These are phyloP conservation scores for Tillandsia leiboldiana DNA, from an alignment of 176 grass and related monocot genomes.

Conservation along the genomic window DNA sequence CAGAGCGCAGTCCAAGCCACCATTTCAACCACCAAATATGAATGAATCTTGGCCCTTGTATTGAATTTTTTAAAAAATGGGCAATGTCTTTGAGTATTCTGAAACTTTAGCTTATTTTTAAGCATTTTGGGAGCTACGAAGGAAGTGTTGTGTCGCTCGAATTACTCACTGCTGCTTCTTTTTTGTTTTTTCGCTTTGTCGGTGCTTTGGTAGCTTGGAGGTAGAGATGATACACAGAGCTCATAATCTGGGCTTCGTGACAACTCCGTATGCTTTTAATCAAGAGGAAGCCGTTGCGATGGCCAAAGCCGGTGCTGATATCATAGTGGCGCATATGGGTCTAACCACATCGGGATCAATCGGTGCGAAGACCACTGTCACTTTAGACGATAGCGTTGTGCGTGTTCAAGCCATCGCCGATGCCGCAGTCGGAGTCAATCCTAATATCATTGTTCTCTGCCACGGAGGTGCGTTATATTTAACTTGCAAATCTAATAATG, in stretches of 20 bases:
- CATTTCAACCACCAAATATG: too few species aligned
- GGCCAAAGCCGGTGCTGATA: conserved; percentile 74
- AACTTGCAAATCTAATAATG: too few species aligned
- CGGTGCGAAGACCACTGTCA: conserved; percentile 64
- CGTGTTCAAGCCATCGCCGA: conserved; percentile 72
- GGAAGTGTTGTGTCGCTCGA: not conserved
- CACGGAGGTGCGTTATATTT: conserved; percentile 51
- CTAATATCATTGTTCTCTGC: conserved; percentile 71
- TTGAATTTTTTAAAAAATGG: too few species aligned
- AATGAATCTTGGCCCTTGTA: too few species aligned
- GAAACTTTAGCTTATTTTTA: not conserved
- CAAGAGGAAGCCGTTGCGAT: conserved; percentile 60
- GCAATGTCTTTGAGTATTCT: too few species aligned
- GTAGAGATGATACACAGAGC: conserved; percentile 87
- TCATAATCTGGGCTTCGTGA: conserved; percentile 68
- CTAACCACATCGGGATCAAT: conserved; percentile 86
- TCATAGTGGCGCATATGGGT: conserved; percentile 93
- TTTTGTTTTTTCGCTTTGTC: too few species aligned
- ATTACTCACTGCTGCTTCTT: conserved; percentile 2
- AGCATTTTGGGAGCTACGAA: not conserved
- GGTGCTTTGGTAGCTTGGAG: conserved; percentile 46
- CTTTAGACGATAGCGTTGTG: conserved; percentile 46
- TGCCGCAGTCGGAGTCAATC: conserved; percentile 58
- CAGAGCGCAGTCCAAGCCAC: too few species aligned
- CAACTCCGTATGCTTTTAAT: conserved; percentile 88